These are phyloP conservation scores for Hymenoscyphus fructigenus DNA, from an alignment of 2,329 filamentous ascomycete genomes.

Conservation along the genomic window DNA sequence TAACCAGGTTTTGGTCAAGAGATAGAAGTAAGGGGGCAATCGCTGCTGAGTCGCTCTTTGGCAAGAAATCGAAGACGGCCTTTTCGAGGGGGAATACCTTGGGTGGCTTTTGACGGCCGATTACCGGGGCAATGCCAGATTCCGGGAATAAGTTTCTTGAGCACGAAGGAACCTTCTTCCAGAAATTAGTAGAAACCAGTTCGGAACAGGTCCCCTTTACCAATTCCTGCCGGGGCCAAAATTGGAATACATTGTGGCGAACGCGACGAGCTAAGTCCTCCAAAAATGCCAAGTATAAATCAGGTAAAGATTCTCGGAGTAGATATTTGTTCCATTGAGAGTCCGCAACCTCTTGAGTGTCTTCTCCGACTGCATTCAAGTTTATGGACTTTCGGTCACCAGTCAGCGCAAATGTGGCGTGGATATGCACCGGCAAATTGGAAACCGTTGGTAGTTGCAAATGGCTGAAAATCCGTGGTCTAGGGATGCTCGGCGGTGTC, in stretches of 20 bases:
- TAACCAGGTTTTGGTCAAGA: slow-evolving; percentile 22
- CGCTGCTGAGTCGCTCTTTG: slow-evolving; percentile 11
- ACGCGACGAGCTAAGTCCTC: slow-evolving; percentile 17
- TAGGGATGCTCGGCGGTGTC: not conserved
- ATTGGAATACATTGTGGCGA: slow-evolving; percentile 20
- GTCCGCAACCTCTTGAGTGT: slow-evolving; percentile 15
- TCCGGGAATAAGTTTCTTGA: slow-evolving; percentile 25
- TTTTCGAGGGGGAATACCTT: slow-evolving; percentile 19
- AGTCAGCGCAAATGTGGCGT: slow-evolving; percentile 35
- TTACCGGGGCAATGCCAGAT: slow-evolving; percentile 3
- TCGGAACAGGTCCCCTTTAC: slow-evolving; percentile 16
- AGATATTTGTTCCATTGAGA: slow-evolving; percentile 31
- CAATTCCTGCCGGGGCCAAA: slow-evolving; percentile 27
- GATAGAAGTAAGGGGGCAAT: slow-evolving; percentile 22
- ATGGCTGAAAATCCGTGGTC: slow-evolving; percentile 24
- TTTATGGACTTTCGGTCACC: slow-evolving; percentile 33
- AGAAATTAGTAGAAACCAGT: slow-evolving; percentile 24
- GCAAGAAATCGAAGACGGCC: slow-evolving; percentile 30
- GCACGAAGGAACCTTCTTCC: slow-evolving; percentile 24
- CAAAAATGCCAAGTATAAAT: slow-evolving; percentile 32
- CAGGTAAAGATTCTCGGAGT: slow-evolving; percentile 24
- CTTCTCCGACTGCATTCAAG: slow-evolving; percentile 20
- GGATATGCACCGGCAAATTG: slow-evolving; percentile 32
- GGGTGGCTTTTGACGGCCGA: slow-evolving; percentile 2
- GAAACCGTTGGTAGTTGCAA: slow-evolving; percentile 28